Conservation (phyloP, 768 basidiomycete species). For the Kwoniella botswanensis region DNA sequence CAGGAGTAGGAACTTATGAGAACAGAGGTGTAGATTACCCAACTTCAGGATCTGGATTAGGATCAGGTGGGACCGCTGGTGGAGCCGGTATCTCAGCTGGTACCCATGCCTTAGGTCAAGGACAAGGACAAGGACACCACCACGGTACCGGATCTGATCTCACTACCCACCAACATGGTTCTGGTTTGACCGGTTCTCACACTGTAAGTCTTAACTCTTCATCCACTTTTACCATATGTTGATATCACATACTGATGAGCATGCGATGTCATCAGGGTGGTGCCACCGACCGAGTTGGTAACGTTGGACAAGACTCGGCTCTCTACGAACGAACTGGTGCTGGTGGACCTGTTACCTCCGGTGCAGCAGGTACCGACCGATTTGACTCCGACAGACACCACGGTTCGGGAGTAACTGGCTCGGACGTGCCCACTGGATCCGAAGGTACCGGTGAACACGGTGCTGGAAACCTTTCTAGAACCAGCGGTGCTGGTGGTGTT, state of each 20-base stretch:
- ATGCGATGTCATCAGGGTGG: neutral
- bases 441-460: conserved; percentile 9
- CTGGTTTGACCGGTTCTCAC: conserved; percentile 3
- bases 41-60: neutral
- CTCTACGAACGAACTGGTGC: conserved; percentile 33
- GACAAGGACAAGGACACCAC: neutral
- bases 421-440: conserved; percentile 9
- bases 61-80: conserved; percentile 12
- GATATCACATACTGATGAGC: neutral
- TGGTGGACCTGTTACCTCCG: conserved; percentile 34
- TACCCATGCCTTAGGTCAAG: neutral
- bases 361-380: conserved; percentile 48
- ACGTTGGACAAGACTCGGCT: conserved; percentile 24
- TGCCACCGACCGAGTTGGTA: conserved; percentile 33
- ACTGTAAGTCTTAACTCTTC: neutral
- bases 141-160: conserved; percentile 17
- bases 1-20: conserved; percentile 1
- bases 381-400: conserved; percentile 40
- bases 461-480: conserved; percentile 1
- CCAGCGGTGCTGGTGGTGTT: conserved; percentile 11
- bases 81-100: conserved; percentile 10
- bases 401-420: conserved; percentile 12
- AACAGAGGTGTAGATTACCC: conserved; percentile 5
- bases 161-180: neutral
- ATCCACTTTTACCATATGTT: neutral